A percentile compares a stretch with the other conserved stretches of the same genome.
phyloP scores from a whole-genome alignment of 345 rosid genomes.

The Eucalyptus tenuipes region DNA sequence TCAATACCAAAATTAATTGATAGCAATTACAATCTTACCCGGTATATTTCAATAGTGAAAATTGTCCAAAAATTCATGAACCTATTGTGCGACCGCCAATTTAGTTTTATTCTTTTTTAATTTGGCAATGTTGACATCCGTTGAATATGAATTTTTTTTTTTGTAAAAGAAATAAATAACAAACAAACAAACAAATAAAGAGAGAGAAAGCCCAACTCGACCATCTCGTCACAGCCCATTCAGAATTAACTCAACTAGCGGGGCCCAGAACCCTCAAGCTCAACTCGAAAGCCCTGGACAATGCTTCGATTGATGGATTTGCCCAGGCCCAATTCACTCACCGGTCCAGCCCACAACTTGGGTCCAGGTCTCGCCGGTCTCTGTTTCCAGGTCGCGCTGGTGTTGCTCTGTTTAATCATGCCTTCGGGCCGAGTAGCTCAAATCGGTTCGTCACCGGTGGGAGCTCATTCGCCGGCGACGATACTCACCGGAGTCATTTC shows the following conservation, averaged over 20 bases:
- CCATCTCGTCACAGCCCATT: background rate
- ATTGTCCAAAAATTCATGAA: too few relatives aligned
- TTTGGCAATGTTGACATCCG: too few relatives aligned
- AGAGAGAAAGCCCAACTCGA: background rate
- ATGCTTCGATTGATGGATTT: background rate
- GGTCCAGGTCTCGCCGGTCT: background rate
- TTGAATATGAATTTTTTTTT: too few relatives aligned
- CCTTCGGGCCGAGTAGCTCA: background rate
- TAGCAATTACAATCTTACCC: accelerated
- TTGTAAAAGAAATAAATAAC: too few relatives aligned
- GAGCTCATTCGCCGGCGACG: background rate
- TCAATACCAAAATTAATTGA: too few relatives aligned
- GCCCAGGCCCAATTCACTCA: background rate
- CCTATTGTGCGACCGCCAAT: too few relatives aligned
- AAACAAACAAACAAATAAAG: background rate
- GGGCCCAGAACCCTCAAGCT: background rate
- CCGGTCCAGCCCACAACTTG: background rate
- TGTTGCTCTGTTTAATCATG: background rate
- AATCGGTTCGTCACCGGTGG: background rate
- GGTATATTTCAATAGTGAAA: too few relatives aligned
- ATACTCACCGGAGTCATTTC: background rate
- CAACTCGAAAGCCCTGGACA: background rate
- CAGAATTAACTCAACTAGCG: accelerated
- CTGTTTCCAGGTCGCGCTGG: accelerated
- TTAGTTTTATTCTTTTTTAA: too few relatives aligned